Conservation (phyloP, 2,329 filamentous ascomycete genomes). For the Neurospora sp. region DNA sequence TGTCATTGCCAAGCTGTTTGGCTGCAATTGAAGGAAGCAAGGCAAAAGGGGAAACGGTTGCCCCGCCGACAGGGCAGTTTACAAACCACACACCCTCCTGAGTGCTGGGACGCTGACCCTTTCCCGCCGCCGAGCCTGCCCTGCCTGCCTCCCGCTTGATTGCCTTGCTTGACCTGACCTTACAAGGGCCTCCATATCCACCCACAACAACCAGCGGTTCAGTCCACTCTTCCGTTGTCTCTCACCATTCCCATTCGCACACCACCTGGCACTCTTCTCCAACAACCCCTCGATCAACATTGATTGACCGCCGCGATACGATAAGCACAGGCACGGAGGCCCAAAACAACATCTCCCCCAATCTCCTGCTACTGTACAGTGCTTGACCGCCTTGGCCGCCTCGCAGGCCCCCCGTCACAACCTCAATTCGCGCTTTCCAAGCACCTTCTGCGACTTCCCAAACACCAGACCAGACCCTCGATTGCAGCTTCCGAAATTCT, state of each 20-base stretch:
- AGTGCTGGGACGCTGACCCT: background rate
- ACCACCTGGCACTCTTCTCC: background rate
- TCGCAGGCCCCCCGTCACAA: background rate
- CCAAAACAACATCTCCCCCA: background rate
- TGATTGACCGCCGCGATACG: background rate
- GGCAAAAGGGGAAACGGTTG: background rate
- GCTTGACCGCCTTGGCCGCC: background rate
- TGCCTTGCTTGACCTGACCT: background rate
- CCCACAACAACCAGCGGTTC: background rate
- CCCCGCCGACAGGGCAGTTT: background rate
- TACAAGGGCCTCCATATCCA: background rate
- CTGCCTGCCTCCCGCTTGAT: background rate
- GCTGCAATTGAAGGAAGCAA: background rate
- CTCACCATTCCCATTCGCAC: background rate
- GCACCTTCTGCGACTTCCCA: background rate
- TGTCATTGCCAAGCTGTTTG: background rate
- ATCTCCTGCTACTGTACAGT: background rate
- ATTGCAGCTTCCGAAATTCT: background rate
- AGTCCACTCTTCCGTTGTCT: background rate
- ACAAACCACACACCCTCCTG: background rate
- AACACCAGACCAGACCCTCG: background rate
- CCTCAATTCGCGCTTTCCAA: background rate
- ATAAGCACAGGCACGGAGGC: background rate
- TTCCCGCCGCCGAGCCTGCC: background rate
- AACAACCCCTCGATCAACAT: background rate